Evolutionary conservation across 129 eudicot species (phyloP), one percentile per base, ranked within the genome.

Genomic region (Pseudognaphalium luteoalbum): DNA sequence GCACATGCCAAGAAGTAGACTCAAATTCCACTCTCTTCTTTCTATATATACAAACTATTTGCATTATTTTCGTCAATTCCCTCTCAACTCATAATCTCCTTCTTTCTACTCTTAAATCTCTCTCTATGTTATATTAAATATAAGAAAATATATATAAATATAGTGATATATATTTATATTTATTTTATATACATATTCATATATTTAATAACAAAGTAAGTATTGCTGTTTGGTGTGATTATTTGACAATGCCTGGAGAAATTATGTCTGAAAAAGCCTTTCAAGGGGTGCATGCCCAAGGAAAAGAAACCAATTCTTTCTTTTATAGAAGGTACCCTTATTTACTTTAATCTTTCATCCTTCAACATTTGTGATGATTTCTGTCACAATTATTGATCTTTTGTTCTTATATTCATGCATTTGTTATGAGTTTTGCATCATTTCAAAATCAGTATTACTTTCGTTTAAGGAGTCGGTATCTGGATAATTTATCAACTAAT

Each of bases 221-320:
- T n/a, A 8, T 34, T 35, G 39, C 6, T 39, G 12, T 39, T 39
- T 39, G 44, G 12, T 39, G 44, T 7, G 44, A 39, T 47, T 47
- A 22, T 77, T 68, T 58, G 47, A 77, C 76, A 79, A 83, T 85
- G 89, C 81, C 86, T 32, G 88, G 86, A 7, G 86, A 88, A 76
- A 75, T 81, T 29, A 69, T 85, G 75, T 67, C 83, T 19, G 93
- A 86, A 60, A 81, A 76, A n/a, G 75, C 69, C 72, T 85, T 83
- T 68, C 81, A 83, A 52, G 83, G 74, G 52, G 74, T 82, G 57
- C 80, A 76, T 73, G 37, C 69, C 44, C 65, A 69, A 34, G 80
- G 69, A 34, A 85, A 80, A 74, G 92, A 83, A 74, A 80, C 67
- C 75, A 81, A 25, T 51, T 72, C 86, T 16, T 30, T 77, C 81